These are phyloP conservation scores for Periconia sp. DNA, from an alignment of 2,329 filamentous ascomycete genomes.

Conservation along the genomic window DNA sequence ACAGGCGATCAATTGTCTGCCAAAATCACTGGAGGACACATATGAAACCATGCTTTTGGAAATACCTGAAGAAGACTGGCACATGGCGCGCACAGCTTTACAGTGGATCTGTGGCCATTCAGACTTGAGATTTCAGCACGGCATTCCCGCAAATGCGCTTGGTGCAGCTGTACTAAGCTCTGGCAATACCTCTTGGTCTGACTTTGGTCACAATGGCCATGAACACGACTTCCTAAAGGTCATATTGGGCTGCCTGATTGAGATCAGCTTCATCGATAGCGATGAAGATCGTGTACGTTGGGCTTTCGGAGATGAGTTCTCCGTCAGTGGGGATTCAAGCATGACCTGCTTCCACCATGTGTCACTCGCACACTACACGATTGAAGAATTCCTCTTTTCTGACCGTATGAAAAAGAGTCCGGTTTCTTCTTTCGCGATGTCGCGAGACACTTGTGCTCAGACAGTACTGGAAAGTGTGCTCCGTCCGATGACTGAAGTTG, in stretches of 20 bases:
- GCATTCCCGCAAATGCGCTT: background rate
- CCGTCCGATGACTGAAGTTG: background rate
- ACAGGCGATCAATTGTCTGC: constrained; percentile 3
- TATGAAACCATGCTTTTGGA: constrained; percentile 4
- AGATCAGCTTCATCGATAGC: background rate
- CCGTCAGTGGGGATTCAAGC: background rate
- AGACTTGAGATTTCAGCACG: background rate
- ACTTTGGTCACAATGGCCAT: background rate
- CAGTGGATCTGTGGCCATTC: background rate
- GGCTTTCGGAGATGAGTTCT: too few relatives aligned
- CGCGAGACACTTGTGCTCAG: background rate
- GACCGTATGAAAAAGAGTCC: constrained; percentile 1
- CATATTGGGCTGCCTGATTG: background rate
- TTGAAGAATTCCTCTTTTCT: constrained; percentile 11
- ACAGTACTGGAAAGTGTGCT: background rate
- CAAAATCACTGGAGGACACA: constrained; percentile 7
- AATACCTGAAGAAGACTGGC: background rate
- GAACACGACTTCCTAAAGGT: background rate
- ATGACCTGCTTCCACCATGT: background rate
- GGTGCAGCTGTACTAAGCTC: background rate
- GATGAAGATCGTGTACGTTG: too few relatives aligned
- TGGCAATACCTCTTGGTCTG: background rate
- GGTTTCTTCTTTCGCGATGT: background rate
- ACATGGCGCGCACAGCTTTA: background rate
- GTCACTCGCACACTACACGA: constrained; percentile 7